Evolutionary conservation across 2,329 filamentous ascomycete genomes (phyloP).

Genomic region (Aspergillus sp.): DNA sequence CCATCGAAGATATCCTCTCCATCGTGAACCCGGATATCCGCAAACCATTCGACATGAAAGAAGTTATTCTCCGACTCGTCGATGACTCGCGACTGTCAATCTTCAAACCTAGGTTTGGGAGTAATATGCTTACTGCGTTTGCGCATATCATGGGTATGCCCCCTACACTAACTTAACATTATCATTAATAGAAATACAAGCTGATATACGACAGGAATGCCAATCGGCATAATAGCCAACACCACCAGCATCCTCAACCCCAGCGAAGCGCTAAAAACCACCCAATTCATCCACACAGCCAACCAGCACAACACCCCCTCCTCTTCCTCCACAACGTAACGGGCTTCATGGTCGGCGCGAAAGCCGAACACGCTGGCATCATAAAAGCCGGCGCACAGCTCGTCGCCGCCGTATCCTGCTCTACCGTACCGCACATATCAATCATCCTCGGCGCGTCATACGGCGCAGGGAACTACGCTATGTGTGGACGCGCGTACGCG

Average conservation of each 20-base stretch:
- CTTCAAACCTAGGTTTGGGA: slow-evolving; percentile 40
- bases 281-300: slow-evolving; percentile 42
- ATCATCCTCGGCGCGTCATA: slow-evolving; percentile 44
- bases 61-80: slow-evolving; percentile 38
- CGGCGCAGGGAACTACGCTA: slow-evolving; percentile 45
- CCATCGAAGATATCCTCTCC: slow-evolving; percentile 32
- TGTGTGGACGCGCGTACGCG: slow-evolving; percentile 40
- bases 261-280: slow-evolving; percentile 37
- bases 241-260: slow-evolving; percentile 38
- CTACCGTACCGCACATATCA: slow-evolving; percentile 41
- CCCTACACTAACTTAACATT: not conserved
- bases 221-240: slow-evolving; percentile 38
- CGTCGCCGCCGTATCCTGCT: slow-evolving; percentile 41
- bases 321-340: slow-evolving; percentile 46
- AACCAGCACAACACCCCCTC: slow-evolving; percentile 42
- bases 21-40: slow-evolving; percentile 38
- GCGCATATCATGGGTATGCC: slow-evolving; percentile 33
- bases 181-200: too few species aligned
- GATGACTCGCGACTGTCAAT: slow-evolving; percentile 35
- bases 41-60: slow-evolving; percentile 34
- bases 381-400: slow-evolving; percentile 44
- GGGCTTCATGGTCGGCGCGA: slow-evolving; percentile 46
- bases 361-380: slow-evolving; percentile 41
- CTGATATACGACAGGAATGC: slow-evolving; percentile 18
- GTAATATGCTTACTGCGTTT: slow-evolving; percentile 34